Evolutionary conservation across 495 filamentous ascomycete genomes (phyloP).

Genomic region (Podospora australis): DNA sequence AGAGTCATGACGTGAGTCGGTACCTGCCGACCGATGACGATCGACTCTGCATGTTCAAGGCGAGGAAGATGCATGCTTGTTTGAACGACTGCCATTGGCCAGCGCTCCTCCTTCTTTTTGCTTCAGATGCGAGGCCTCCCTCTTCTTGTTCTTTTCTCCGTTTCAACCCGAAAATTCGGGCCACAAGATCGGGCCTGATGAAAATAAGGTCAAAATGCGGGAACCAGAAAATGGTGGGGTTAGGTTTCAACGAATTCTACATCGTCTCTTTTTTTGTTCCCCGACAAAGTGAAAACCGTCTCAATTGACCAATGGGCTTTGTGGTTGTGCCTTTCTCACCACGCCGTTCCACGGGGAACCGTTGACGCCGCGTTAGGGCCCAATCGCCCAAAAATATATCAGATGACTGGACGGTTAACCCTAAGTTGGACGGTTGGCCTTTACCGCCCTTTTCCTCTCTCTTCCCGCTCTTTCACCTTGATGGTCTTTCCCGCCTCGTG

Average conservation of each 20-base stretch:
- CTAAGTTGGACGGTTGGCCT: background rate
- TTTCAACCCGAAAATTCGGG: background rate
- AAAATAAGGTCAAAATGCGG: too few species aligned
- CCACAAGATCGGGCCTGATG: background rate
- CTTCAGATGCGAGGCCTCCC: background rate
- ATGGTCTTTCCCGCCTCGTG: background rate
- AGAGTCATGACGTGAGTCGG: too few species aligned
- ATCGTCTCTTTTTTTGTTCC: background rate
- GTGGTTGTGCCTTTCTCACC: background rate
- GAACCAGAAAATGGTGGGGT: background rate
- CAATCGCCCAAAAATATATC: background rate
- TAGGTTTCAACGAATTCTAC: background rate
- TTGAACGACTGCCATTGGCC: background rate
- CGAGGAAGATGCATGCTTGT: background rate
- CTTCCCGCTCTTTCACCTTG: background rate
- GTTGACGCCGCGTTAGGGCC: background rate
- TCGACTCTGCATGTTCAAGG: background rate
- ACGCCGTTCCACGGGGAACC: background rate
- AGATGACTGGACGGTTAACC: background rate
- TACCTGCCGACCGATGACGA: too few species aligned
- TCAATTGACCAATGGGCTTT: background rate
- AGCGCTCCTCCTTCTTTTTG: background rate
- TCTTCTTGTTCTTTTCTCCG: background rate
- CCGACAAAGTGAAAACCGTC: background rate
- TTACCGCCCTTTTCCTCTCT: background rate